Evolutionary conservation across 1,284 basidiomycete species (phyloP), one percentile per base, ranked within the genome.

Genomic region (Exobasidium rhododendri): DNA sequence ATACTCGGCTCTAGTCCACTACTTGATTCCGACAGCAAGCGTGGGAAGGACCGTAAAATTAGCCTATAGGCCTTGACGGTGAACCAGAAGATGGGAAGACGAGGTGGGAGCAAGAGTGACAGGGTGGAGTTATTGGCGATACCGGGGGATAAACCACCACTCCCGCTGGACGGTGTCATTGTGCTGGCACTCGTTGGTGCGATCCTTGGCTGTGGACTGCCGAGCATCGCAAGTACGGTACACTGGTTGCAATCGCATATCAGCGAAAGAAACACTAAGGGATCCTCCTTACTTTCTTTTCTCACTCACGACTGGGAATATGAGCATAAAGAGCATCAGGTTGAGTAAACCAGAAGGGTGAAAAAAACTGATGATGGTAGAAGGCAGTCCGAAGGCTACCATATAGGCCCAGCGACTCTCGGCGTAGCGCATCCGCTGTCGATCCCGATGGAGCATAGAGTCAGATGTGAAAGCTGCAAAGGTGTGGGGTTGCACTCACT

Each of bases 321-420:
- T 66, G 53, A 77, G 69, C 75, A 77, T 77, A 61, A 79, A 79
- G 17, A 79, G 69, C 69, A 77, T 74, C 47, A 79, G 45, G 55
- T 79, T 79, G 56, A 79, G 66, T 51, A 79, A 59, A 5, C 73
- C 73, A 31, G 68, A 71, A 4, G 77, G 77, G 47, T 79, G 77
- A 66, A 79, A 79, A 64, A 70, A 79, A 20, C 71, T 74, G 20
- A 79, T 65, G 31, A 68, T 63, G 5, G 77, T 79, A 20, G 74
- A 77, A 1, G 76, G 76, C 7, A 79, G 22, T 44, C 77, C 77
- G 28, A 79, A 79, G 2, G 76, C 76, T 24, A 74, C 58, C 61
- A 79, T 70, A 65, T 77, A 79, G 49, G 73, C 70, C 77, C 77
- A 79, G 14, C 77, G 59, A 35, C 67, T 68, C 59, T 79, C 77